These are phyloP conservation scores for Sporothrix pallida DNA, from an alignment of 2,329 filamentous ascomycete species.

Conservation along the genomic window DNA sequence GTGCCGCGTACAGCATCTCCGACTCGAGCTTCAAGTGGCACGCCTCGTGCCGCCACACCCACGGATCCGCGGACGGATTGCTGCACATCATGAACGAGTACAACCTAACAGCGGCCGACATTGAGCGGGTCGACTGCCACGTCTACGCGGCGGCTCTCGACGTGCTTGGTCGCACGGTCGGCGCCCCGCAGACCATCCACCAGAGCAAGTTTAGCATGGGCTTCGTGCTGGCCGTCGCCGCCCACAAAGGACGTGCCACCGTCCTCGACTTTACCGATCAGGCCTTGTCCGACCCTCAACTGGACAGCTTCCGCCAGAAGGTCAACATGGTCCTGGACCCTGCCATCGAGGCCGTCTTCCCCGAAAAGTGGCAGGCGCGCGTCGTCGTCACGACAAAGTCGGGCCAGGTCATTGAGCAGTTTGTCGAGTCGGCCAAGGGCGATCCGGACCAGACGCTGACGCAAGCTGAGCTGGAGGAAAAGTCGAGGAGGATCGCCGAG, in stretches of 20 bases:
- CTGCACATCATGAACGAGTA: not conserved
- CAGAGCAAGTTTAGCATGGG: slow-evolving; percentile 33
- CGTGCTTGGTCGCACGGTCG: not conserved
- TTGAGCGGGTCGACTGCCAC: slow-evolving; percentile 16
- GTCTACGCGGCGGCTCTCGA: slow-evolving; percentile 21
- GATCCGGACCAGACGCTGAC: slow-evolving; percentile 24
- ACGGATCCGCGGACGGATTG: slow-evolving; percentile 21
- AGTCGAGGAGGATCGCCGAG: slow-evolving; percentile 16
- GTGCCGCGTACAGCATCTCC: not conserved
- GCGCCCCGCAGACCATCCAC: slow-evolving; percentile 13
- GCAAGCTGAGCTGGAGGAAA: slow-evolving; percentile 14
- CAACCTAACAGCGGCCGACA: not conserved
- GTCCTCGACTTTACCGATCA: slow-evolving; percentile 29
- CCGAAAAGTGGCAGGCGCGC: slow-evolving; percentile 27
- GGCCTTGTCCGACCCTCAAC: not conserved
- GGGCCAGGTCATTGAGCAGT: slow-evolving; percentile 5
- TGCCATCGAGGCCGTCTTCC: slow-evolving; percentile 21
- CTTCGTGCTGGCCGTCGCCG: slow-evolving; percentile 28
- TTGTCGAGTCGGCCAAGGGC: slow-evolving; percentile 28
- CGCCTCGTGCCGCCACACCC: slow-evolving; percentile 31
- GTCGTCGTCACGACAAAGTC: slow-evolving; percentile 17
- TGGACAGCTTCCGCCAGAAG: slow-evolving; percentile 20
- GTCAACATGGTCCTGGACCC: slow-evolving; percentile 27
- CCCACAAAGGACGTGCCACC: slow-evolving; percentile 12
- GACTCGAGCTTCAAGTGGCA: slow-evolving; percentile 32